Conservation (phyloP, 441 rosid species). For the Brassica hybrid region DNA sequence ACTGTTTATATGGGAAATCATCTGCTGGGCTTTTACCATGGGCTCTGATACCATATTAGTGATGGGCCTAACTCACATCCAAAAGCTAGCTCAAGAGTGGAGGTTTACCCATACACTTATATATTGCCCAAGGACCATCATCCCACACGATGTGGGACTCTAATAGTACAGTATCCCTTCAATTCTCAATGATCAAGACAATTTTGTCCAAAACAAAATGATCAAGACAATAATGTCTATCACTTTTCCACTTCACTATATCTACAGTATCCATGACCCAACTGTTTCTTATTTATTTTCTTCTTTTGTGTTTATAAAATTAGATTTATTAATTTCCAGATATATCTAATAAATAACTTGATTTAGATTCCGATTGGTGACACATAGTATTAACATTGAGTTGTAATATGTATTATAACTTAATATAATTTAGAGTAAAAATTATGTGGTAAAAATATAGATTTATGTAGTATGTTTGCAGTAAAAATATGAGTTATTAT, state of each 20-base stretch:
- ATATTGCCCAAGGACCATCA: too few species aligned
- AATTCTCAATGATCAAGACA: constrained; percentile 18
- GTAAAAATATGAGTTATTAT: background rate
- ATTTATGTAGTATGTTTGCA: background rate
- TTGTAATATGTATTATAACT: background rate
- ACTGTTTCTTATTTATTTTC: background rate
- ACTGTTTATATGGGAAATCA: too few species aligned
- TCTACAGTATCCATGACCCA: background rate
- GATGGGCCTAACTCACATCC: too few species aligned
- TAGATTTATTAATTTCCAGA: background rate
- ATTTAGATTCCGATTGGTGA: background rate
- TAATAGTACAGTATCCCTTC: constrained; percentile 21
- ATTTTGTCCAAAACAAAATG: background rate
- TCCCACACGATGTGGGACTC: too few species aligned
- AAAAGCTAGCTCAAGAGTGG: too few species aligned
- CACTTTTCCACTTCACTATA: background rate
- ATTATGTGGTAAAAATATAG: too few species aligned
- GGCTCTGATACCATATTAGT: too few species aligned
- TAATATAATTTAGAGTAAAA: background rate
- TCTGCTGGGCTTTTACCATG: too few species aligned
- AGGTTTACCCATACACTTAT: too few species aligned
- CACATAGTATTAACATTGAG: background rate
- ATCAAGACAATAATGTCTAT: constrained; percentile 7
- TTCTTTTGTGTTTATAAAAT: background rate
- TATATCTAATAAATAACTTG: background rate